A percentile compares a stretch with the other conserved stretches of the same genome.
Conservation (phyloP, 192 early-diverging fungal genomes). For the Geranomyces michiganensis region DNA sequence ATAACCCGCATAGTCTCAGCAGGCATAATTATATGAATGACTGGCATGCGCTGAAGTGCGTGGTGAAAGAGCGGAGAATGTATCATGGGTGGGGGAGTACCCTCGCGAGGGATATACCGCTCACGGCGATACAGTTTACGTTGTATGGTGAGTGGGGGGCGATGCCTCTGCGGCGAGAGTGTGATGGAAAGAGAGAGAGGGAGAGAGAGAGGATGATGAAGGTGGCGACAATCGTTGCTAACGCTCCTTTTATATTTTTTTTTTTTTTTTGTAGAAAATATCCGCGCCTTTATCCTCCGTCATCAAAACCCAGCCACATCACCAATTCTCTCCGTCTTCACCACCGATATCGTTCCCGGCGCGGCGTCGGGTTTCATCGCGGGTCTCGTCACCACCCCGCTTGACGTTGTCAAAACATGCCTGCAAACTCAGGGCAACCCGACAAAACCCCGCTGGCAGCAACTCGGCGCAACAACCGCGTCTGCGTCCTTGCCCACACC, state of each 20-base stretch:
- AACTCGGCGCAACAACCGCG: not conserved
- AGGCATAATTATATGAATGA: constrained; percentile 76
- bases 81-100: constrained; percentile 50
- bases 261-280: not conserved
- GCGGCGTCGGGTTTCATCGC: constrained; percentile 36
- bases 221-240: too few relatives aligned
- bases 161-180: too few relatives aligned
- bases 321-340: constrained; percentile 4
- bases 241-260: not conserved
- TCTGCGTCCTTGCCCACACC: not conserved
- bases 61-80: constrained; percentile 21
- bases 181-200: too few relatives aligned
- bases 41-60: constrained; percentile 58
- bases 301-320: not conserved
- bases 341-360: constrained; percentile 37
- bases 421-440: constrained; percentile 38
- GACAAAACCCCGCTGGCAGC: constrained; percentile 9
- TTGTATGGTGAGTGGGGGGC: constrained; percentile 46
- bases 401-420: constrained; percentile 49
- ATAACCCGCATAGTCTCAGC: constrained; percentile 73
- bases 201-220: too few relatives aligned
- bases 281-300: constrained; percentile 11
- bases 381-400: constrained; percentile 43
- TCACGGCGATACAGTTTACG: constrained; percentile 46
- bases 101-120: constrained; percentile 46